Base-by-base conservation (phyloP, 345 rosid species). In the Excoecaria cochinchinensis region DNA sequence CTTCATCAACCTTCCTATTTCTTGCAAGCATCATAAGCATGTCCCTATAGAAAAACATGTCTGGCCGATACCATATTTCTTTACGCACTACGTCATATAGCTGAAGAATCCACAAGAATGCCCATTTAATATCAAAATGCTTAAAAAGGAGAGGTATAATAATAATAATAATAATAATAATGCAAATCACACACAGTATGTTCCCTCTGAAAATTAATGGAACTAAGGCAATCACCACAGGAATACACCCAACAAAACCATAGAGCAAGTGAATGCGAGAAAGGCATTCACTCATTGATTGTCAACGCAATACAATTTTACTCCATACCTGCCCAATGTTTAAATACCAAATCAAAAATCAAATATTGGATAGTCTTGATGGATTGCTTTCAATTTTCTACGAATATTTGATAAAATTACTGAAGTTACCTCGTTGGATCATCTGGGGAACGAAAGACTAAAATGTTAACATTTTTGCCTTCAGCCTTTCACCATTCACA, bases 61-160 rank as follows among this genome's bases (percentile, higher is more conserved):
- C 99, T 11, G 97, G 96, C 74, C 88, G 82, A n/a, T 90, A 93
- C 98, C 99, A 95, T 78, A 95, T 91, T 78, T 95, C 97, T 84
- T 84, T 88, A 4, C 96, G 93, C 70, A 91, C 91, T 42, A 91
- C 90, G 62, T 90, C 87, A 73, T 91, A 93, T 39, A 95, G 76
- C 98, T 95, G 89, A 31, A 78, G 66, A 76, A 8, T 24, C 71
- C 15, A 69, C 39, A 39, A 64, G 25, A 39, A 57, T 6, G 38
- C 56, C 3, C 5, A 56, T 19, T 65, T 22, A 66, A 38, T 31
- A 16, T 40, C 15, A 0, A 46, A 75, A 16, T 6, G 3, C 65
- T 31, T 4, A 24, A 58, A 67, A 67, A 55, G 25, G 10, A 13
- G 21, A 3, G 16, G 3, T 13, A n/a, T 31, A 11, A 52, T 42